Base-by-base conservation (phyloP, 2,329 filamentous ascomycete species). In the Thielaviopsis ethacetica region DNA sequence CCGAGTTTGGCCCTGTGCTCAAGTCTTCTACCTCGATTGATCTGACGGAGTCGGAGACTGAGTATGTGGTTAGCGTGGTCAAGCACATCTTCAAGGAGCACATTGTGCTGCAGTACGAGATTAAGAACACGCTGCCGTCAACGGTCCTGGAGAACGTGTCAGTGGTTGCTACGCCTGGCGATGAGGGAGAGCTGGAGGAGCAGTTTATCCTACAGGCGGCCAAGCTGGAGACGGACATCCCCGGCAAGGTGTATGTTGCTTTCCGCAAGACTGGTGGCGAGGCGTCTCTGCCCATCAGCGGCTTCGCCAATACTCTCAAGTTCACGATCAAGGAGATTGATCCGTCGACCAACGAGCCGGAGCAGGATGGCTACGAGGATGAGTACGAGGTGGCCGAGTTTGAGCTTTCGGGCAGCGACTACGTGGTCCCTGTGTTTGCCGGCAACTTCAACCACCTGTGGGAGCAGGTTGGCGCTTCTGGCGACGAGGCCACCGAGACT, bases 31-130 rank as follows among this genome's bases (percentile, higher is more conserved):
- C 82, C 26, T 74, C 86, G 55, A 82, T 95, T 64, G 91, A 96
- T 72, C 83, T 98, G 63, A 97, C 93, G 19, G 93, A 98, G 71
- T 88, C 89, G 57, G 93, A 97, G 73, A 97, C 91, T 21, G 93
- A 98, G 72, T 98, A 98, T 66, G 90, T 96, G 56, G 93, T 98
- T 62, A 84, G 81, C 41, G 84, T 93, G 22, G 81, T 96, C 72
- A 98, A 98, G 77, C 93, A 98, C 70, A 83, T 98, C 67, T 98
- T 96, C 83, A 95, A 95, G 74, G 88, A 95, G 70, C 88, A 97
- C 68, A 77, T 98, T 67, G 91, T 98, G 38, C 75, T 98, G 58
- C 93, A 98, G 69, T 98, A 93, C 71, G 88, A 97, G 69, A 84
- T 98, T 71, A 97, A 95, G 79, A 98, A 98, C 76, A 98, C 93